Percentiles rank a stretch among this genome's conserved stretches.
Evolutionary conservation across 441 rosid species (phyloP).

Genomic region (Arabidopsis hybrid): DNA sequence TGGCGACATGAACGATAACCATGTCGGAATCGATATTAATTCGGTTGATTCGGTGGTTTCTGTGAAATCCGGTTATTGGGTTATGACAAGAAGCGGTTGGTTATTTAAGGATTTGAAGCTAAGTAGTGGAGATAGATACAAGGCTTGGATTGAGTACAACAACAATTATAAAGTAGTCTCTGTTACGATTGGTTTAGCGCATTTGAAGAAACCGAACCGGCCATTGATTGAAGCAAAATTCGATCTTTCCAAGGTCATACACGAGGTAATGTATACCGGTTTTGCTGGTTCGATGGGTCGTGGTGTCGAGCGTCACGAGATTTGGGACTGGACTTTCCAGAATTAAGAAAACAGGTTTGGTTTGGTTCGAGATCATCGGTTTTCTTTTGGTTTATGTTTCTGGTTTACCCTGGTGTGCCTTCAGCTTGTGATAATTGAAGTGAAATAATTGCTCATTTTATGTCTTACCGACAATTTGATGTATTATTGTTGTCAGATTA

Average conservation of each 20-base stretch:
- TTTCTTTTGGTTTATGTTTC: background rate
- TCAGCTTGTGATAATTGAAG: background rate
- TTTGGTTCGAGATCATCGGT: background rate
- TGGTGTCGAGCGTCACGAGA: conserved; percentile 43
- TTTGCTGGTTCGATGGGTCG: conserved; percentile 44
- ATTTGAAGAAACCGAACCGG: conserved; percentile 45
- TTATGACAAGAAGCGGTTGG: conserved; percentile 41
- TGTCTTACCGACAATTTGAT: background rate
- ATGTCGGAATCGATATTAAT: conserved; percentile 47
- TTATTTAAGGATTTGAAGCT: conserved; percentile 43
- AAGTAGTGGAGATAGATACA: conserved; percentile 47
- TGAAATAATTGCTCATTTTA: background rate
- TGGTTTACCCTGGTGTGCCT: background rate
- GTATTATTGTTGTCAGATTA: conserved; percentile 1
- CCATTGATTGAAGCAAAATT: conserved; percentile 37
- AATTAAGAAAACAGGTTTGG: conserved; percentile 26
- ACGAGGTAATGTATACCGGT: conserved; percentile 44
- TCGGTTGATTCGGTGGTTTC: conserved; percentile 42
- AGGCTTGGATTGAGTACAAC: conserved; percentile 50
- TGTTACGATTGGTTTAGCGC: conserved; percentile 38
- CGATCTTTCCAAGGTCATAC: conserved; percentile 41
- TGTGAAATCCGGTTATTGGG: conserved; percentile 47
- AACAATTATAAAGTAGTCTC: conserved; percentile 31
- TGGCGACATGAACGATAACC: conserved; percentile 49
- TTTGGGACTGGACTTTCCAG: conserved; percentile 43